phyloP scores from a whole-genome alignment of 2,329 filamentous ascomycete genomes.

The Colletotrichum filicis region DNA sequence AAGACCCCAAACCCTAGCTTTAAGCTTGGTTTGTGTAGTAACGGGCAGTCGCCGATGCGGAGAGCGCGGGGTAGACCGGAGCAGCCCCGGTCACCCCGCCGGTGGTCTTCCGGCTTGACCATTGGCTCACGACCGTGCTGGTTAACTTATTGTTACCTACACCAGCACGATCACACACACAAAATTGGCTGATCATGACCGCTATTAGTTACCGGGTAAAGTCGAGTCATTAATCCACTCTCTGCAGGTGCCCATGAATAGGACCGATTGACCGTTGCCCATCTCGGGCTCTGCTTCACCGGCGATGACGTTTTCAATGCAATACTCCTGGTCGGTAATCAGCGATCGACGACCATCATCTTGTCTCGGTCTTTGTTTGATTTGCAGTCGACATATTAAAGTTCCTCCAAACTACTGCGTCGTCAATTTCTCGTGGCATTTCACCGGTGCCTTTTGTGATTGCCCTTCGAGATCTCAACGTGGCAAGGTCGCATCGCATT shows the following conservation, averaged over 20 bases:
- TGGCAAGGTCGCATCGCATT: neutral
- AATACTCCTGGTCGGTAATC: too few species aligned
- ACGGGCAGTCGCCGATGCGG: too few species aligned
- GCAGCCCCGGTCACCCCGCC: neutral
- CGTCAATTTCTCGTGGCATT: too few species aligned
- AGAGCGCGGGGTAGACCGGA: too few species aligned
- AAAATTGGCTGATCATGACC: neutral
- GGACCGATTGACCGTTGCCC: constrained; percentile 12
- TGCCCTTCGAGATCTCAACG: neutral
- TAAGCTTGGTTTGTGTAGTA: neutral
- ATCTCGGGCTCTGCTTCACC: constrained; percentile 14
- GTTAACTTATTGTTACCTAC: neutral
- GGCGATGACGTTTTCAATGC: neutral
- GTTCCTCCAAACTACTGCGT: neutral
- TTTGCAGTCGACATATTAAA: neutral
- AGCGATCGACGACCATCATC: neutral
- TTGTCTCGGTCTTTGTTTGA: neutral
- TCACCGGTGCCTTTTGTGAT: neutral
- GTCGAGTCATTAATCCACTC: constrained; percentile 22
- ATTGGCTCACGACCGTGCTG: neutral
- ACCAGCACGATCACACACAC: neutral
- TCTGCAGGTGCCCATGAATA: neutral
- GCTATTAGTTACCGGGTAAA: neutral
- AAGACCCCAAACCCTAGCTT: neutral
- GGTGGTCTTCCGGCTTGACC: neutral